Evolutionary conservation across 2,329 filamentous ascomycete species (phyloP).

Genomic region (Falciphora oryzae): DNA sequence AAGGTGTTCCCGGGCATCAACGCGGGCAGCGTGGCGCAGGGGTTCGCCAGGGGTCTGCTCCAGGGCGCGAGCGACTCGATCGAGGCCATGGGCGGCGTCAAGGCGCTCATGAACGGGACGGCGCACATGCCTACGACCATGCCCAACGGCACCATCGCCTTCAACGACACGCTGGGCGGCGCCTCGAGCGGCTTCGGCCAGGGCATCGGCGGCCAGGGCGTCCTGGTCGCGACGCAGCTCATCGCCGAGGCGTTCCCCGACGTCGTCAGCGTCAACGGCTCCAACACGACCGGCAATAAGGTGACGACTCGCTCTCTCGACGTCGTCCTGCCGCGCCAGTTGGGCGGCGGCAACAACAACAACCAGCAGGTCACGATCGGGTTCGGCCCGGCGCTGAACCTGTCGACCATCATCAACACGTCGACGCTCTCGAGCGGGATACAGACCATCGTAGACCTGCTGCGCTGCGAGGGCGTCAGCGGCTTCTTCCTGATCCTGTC

Average conservation of each 20-base stretch:
- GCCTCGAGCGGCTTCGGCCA: slow-evolving; percentile 29
- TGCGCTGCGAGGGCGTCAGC: slow-evolving; percentile 28
- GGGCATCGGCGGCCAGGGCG: slow-evolving; percentile 28
- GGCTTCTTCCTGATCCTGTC: slow-evolving; percentile 23
- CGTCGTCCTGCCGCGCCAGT: not conserved
- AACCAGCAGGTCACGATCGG: not conserved
- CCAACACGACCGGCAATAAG: not conserved
- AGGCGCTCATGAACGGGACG: slow-evolving; percentile 25
- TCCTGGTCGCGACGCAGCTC: slow-evolving; percentile 25
- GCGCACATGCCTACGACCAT: slow-evolving; percentile 17
- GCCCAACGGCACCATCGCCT: slow-evolving; percentile 22
- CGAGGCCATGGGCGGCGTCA: slow-evolving; percentile 25
- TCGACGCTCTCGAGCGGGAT: slow-evolving; percentile 23
- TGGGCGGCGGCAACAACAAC: not conserved
- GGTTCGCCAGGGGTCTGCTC: slow-evolving; percentile 29
- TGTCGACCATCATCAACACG: slow-evolving; percentile 24
- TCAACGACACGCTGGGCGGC: slow-evolving; percentile 30
- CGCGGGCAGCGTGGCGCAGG: slow-evolving; percentile 26
- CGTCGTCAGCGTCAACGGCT: slow-evolving; percentile 8
- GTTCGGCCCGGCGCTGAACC: slow-evolving; percentile 16
- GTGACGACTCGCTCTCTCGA: not conserved
- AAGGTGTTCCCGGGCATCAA: slow-evolving; percentile 14
- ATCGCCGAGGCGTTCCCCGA: slow-evolving; percentile 17
- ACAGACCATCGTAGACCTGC: slow-evolving; percentile 24
- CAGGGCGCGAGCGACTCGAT: slow-evolving; percentile 29